phyloP scores from a whole-genome alignment of 805 yeast species.

The Henningerozyma blattae region DNA sequence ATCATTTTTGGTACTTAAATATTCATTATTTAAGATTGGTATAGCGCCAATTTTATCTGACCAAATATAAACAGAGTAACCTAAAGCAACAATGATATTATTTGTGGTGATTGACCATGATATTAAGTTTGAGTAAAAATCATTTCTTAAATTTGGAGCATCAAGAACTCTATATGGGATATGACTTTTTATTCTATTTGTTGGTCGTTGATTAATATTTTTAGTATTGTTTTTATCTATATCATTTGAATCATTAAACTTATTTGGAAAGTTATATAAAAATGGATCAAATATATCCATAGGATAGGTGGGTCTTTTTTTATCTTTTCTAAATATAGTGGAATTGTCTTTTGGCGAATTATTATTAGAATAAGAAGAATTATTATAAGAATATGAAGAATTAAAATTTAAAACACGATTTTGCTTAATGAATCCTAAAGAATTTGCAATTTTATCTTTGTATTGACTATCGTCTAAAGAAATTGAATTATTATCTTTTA shows the following conservation, averaged over 20 bases:
- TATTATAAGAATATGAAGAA: no score
- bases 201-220: slow-evolving; percentile 9
- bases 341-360: no score
- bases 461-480: slow-evolving; percentile 12
- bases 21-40: slow-evolving; percentile 29
- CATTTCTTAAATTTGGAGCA: slow-evolving; percentile 65
- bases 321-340: no score
- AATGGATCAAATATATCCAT: no score
- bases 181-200: slow-evolving; percentile 24
- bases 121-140: slow-evolving; percentile 64
- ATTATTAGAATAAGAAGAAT: no score
- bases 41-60: slow-evolving; percentile 36
- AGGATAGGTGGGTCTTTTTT: no score
- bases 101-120: slow-evolving; percentile 51
- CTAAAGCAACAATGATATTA: slow-evolving; percentile 56
- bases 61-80: slow-evolving; percentile 51
- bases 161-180: slow-evolving; percentile 42
- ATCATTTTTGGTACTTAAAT: slow-evolving; percentile 23
- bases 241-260: slow-evolving; percentile 3
- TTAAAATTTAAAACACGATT: slow-evolving; percentile 34
- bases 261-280: no score
- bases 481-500: slow-evolving; percentile 2
- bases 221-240: not conserved
- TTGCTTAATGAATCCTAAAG: slow-evolving; percentile 32
- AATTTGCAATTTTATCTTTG: slow-evolving; percentile 35